These are phyloP conservation scores for Daldinia vernicosa DNA, from an alignment of 495 filamentous ascomycete species.

Conservation along the genomic window DNA sequence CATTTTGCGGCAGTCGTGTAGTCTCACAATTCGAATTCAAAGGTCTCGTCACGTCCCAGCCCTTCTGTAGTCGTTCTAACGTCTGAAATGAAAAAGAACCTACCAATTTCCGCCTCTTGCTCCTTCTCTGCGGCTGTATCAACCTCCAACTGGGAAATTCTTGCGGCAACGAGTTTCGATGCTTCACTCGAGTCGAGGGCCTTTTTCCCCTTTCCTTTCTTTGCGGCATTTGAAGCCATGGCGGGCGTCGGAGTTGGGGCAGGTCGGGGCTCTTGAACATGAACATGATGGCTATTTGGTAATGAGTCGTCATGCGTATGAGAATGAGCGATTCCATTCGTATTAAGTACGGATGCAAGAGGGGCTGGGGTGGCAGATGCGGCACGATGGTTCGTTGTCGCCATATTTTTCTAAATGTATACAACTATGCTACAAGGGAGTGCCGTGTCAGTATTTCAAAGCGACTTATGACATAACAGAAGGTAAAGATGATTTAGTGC, in stretches of 20 bases:
- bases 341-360: slow-evolving; percentile 34
- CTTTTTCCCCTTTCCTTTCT: slow-evolving; percentile 78
- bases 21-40: background rate
- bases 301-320: slow-evolving; percentile 41
- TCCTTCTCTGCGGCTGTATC: slow-evolving; percentile 94
- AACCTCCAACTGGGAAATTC: slow-evolving; percentile 93
- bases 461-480: slow-evolving; percentile 4
- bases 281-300: slow-evolving; percentile 50
- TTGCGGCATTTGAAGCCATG: slow-evolving; percentile 54
- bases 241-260: slow-evolving; percentile 53
- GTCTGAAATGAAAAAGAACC: slow-evolving; percentile 53
- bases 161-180: slow-evolving; percentile 87
- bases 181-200: slow-evolving; percentile 82
- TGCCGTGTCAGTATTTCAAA: slow-evolving; percentile 5
- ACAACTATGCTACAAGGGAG: slow-evolving; percentile 20
- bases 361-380: slow-evolving; percentile 45
- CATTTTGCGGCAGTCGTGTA: background rate
- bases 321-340: slow-evolving; percentile 37
- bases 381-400: slow-evolving; percentile 43
- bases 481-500: slow-evolving; percentile 2
- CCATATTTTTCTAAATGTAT: slow-evolving; percentile 39
- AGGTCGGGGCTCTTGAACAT: slow-evolving; percentile 52
- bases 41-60: background rate
- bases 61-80: slow-evolving; percentile 9
- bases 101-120: slow-evolving; percentile 95